Percentiles rank a stretch among this genome's conserved stretches.
Conservation (phyloP, 2,329 filamentous ascomycete genomes). For the Fonsecaea pugnacius region DNA sequence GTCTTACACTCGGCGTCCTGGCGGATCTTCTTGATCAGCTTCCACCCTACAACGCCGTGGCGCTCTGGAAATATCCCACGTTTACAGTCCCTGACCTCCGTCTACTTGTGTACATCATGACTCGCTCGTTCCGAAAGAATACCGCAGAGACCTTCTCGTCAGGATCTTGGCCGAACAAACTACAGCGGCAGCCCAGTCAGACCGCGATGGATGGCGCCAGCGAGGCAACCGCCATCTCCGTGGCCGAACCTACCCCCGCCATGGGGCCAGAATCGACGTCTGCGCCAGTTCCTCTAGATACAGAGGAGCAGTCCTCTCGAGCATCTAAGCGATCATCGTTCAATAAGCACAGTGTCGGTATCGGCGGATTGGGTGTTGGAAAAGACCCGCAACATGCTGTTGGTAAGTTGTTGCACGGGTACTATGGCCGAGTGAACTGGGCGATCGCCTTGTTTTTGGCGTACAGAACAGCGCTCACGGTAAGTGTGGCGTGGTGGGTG, state of each 20-base stretch:
- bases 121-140: conserved; percentile 59
- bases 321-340: conserved; percentile 29
- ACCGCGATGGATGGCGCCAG: conserved; percentile 42
- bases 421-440: conserved; percentile 47
- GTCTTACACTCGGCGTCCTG: conserved; percentile 68
- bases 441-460: conserved; percentile 48
- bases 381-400: conserved; percentile 46
- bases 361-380: conserved; percentile 46
- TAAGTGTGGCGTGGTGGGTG: conserved; percentile 28
- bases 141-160: conserved; percentile 49
- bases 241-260: conserved; percentile 22
- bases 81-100: conserved; percentile 68
- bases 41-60: conserved; percentile 65
- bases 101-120: conserved; percentile 63
- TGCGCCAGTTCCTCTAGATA: background rate
- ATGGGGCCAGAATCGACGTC: conserved; percentile 22
- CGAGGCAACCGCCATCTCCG: conserved; percentile 33
- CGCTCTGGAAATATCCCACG: conserved; percentile 70
- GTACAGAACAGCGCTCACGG: conserved; percentile 43
- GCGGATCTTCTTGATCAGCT: conserved; percentile 70
- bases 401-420: conserved; percentile 50
- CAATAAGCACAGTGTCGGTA: conserved; percentile 45
- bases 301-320: conserved; percentile 24
- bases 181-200: conserved; percentile 39
- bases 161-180: conserved; percentile 41